phyloP scores from a whole-genome alignment of 208 protist genomes.

The Leishmania gerbilli region DNA sequence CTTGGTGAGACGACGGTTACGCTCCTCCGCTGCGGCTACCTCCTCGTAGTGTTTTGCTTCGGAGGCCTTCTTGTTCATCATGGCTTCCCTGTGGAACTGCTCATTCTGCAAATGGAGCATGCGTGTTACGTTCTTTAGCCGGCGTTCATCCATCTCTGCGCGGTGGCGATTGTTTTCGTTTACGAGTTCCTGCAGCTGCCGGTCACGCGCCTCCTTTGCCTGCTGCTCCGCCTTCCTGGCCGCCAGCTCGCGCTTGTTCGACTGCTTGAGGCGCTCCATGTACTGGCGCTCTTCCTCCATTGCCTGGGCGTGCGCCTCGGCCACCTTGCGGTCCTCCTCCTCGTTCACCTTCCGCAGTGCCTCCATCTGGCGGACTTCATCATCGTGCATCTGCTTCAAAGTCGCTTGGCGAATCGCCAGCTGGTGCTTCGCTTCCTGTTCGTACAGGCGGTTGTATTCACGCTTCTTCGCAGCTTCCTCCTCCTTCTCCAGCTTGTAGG shows the following conservation, averaged over 20 bases:
- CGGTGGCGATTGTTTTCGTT: conserved; percentile 58
- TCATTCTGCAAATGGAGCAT: conserved; percentile 76
- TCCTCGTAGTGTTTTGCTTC: conserved; percentile 52
- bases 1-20: conserved; percentile 57
- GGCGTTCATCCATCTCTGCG: conserved; percentile 60
- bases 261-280: conserved; percentile 60
- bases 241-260: conserved; percentile 64
- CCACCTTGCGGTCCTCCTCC: conserved; percentile 43
- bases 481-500: conserved; percentile 53
- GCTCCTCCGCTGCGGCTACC: conserved; percentile 53
- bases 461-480: conserved; percentile 63
- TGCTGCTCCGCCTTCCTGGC: conserved; percentile 40
- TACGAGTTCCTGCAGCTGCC: conserved; percentile 42
- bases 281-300: conserved; percentile 59
- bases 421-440: conserved; percentile 66
- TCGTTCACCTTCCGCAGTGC: conserved; percentile 52
- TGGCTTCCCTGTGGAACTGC: conserved; percentile 48
- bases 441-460: conserved; percentile 64
- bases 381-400: conserved; percentile 42
- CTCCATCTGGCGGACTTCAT: conserved; percentile 53
- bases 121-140: conserved; percentile 52
- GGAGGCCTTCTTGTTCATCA: conserved; percentile 33
- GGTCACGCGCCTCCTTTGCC: conserved; percentile 53
- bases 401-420: conserved; percentile 58
- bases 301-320: conserved; percentile 46